Evolutionary conservation across 441 rosid genomes (phyloP).

Genomic region (Euphorbia celastroides): DNA sequence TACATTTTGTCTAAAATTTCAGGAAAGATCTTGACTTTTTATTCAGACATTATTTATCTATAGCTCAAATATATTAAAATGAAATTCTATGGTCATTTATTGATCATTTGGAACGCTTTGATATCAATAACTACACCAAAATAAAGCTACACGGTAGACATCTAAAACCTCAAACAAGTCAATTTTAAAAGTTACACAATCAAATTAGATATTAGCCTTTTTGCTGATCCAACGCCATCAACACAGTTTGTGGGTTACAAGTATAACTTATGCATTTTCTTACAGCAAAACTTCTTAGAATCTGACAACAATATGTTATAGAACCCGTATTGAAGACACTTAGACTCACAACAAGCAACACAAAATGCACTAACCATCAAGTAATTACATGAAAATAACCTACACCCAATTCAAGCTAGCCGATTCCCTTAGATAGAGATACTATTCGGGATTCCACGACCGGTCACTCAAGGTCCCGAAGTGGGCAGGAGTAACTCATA

Average conservation of each 20-base stretch:
- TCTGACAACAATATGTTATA: neutral
- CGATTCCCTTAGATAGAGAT: slow-evolving; percentile 53
- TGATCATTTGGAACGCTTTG: no score
- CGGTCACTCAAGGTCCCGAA: slow-evolving; percentile 85
- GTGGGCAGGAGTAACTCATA: slow-evolving; percentile 79
- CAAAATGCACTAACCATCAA: neutral
- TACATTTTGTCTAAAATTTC: no score
- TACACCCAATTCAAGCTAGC: slow-evolving; percentile 1
- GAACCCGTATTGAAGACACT: neutral
- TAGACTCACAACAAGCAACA: neutral
- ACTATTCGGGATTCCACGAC: slow-evolving; percentile 94
- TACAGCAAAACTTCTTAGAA: neutral
- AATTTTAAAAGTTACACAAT: no score
- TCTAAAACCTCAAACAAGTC: no score
- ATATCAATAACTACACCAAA: no score
- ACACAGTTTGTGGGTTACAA: neutral
- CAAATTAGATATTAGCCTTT: no score
- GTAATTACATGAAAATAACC: neutral
- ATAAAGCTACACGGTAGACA: no score
- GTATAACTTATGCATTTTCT: neutral
- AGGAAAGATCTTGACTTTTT: no score
- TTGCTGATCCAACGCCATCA: neutral
- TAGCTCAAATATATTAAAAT: no score
- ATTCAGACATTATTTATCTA: no score
- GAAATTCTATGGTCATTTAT: no score